Base-by-base conservation (phyloP, 257 asterid species). In the Paraleonurus japonicus region DNA sequence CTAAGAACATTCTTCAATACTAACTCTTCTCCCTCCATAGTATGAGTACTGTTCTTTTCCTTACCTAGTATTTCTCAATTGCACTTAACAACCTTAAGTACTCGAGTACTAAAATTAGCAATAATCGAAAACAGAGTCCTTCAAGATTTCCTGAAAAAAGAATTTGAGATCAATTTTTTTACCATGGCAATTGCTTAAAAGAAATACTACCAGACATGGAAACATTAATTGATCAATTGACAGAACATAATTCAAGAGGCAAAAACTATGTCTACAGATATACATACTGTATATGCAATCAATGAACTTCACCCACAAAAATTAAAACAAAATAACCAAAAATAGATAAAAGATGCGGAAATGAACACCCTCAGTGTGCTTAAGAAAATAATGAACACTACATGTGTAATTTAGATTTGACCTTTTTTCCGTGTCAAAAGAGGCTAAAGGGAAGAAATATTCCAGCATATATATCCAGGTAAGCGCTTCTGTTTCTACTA, bases 141-240 rank as follows among this genome's bases (percentile, higher is more conserved):
- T 32, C 39, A 62, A 1, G 24, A 65, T 66, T 65, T 24, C 69
- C 69, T 28, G 61, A 30, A 69, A 58, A 67, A 51, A 39, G 62
- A 76, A 60, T 26, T 53, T 1, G 5, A 27, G 15, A 37, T 17
- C 48, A 75, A 57, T 10, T 30, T n/a, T 30, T 30, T 32, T 47
- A 12, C 43, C 39, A 32, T 5, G 23, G 8, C 43, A 27, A 22
- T 28, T 55, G 17, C 35, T 5, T 9, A 10, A 1, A 35, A 63
- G 47, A 54, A 17, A 5, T 19, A 51, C 35, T 13, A 24, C 27
- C 27, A 22, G 65, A 8, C 16, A 33, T 13, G 23, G 37, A 64
- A 50, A 5, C 26, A 32, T 17, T 11, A 2, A 6, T 32, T 59
- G 63, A 48, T 47, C 33, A 48, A 48, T 19, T 43, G 39, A 37